Evolutionary conservation across 768 basidiomycete species (phyloP).

Genomic region (Amanita pallidorosea): DNA sequence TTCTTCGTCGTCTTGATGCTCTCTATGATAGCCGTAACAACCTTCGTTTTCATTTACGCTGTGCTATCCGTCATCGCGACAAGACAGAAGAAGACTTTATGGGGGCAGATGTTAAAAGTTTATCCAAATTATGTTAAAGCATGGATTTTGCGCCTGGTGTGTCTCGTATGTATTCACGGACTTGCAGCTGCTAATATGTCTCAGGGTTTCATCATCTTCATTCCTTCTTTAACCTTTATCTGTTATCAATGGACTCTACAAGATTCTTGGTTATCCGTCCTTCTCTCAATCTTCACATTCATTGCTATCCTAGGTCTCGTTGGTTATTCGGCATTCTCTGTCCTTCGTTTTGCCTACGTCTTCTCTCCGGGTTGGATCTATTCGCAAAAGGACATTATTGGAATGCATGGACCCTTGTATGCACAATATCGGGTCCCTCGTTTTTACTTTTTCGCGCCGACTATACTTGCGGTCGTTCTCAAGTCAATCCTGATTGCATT

Average conservation of each 20-base stretch:
- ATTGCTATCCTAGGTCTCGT: slow-evolving; percentile 39
- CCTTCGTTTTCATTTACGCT: slow-evolving; percentile 43
- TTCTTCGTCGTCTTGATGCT: slow-evolving; percentile 68
- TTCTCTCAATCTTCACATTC: slow-evolving; percentile 68
- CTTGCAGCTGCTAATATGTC: slow-evolving; percentile 1
- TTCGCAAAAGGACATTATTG: slow-evolving; percentile 21
- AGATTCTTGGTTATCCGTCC: slow-evolving; percentile 79
- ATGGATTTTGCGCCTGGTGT: slow-evolving; percentile 61
- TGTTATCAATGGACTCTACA: slow-evolving; percentile 88
- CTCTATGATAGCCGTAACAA: slow-evolving; percentile 42
- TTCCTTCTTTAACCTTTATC: slow-evolving; percentile 67
- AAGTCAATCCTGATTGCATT: slow-evolving; percentile 68
- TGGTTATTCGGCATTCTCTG: slow-evolving; percentile 34
- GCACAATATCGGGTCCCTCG: slow-evolving; percentile 56
- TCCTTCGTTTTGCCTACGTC: slow-evolving; percentile 32
- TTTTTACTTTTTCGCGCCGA: slow-evolving; percentile 54
- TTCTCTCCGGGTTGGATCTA: slow-evolving; percentile 20
- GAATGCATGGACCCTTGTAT: slow-evolving; percentile 47
- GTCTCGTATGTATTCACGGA: slow-evolving; percentile 13
- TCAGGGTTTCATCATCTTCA: slow-evolving; percentile 53
- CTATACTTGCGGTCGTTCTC: slow-evolving; percentile 48
- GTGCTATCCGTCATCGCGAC: slow-evolving; percentile 23
- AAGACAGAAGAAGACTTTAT: slow-evolving; percentile 10
- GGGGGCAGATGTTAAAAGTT: slow-evolving; percentile 10
- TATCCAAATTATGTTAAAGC: slow-evolving; percentile 40